Evolutionary conservation across 2,329 filamentous ascomycete genomes (phyloP).

Genomic region (Plenodomus tracheiphilus): DNA sequence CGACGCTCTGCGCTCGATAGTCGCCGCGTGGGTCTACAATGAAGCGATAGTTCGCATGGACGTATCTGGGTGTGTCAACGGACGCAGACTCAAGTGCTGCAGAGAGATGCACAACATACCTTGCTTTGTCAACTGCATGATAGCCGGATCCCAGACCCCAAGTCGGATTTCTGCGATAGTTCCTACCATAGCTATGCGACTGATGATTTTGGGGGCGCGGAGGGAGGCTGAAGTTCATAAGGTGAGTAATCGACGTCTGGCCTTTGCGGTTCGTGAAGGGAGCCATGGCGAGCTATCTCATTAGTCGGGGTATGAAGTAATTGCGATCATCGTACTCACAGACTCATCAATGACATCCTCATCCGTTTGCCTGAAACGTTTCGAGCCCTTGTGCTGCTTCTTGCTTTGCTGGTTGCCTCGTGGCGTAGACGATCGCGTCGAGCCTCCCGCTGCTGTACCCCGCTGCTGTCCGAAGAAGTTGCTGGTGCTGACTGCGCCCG

Average conservation of each 20-base stretch:
- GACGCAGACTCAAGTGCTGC: background rate
- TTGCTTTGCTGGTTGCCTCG: constrained; percentile 76
- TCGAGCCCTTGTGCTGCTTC: constrained; percentile 83
- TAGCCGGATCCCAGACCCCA: constrained; percentile 89
- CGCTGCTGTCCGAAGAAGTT: constrained; percentile 51
- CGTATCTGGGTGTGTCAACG: constrained; percentile 59
- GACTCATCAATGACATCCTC: constrained; percentile 87
- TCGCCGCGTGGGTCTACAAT: constrained; percentile 81
- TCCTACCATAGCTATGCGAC: constrained; percentile 57
- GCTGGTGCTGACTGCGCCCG: constrained; percentile 47
- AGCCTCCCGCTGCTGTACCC: constrained; percentile 44
- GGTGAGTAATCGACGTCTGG: constrained; percentile 94
- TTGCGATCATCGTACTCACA: constrained; percentile 53
- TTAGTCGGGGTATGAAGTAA: constrained; percentile 10
- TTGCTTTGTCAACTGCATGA: constrained; percentile 87
- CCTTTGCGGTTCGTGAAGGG: constrained; percentile 75
- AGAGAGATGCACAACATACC: constrained; percentile 52
- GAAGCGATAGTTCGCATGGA: constrained; percentile 97
- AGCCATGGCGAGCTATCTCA: constrained; percentile 61
- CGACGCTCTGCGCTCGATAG: constrained; percentile 78
- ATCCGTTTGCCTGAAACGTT: constrained; percentile 72
- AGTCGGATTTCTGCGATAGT: constrained; percentile 68
- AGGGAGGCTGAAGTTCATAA: constrained; percentile 88
- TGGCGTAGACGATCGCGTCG: constrained; percentile 51
- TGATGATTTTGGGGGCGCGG: constrained; percentile 67